Conservation (phyloP, 257 asterid genomes). For the Petunia secreta region DNA sequence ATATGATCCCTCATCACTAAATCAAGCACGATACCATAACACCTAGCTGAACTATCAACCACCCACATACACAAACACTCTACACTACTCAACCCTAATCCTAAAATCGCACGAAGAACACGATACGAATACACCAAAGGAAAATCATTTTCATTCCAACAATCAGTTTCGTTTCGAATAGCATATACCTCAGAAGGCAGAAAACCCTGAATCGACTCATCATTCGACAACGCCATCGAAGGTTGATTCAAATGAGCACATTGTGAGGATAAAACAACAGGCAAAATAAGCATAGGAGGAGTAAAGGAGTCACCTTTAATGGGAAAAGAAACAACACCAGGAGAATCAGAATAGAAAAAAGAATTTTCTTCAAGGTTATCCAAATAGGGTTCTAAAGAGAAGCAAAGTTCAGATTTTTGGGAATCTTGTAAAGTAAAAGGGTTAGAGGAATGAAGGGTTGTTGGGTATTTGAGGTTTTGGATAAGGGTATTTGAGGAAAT, state of each 20-base stretch:
- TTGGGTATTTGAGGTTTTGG: constrained; percentile 50
- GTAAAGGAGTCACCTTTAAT: constrained; percentile 25
- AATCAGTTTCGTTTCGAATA: constrained; percentile 53
- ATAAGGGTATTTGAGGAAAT: constrained; percentile 36
- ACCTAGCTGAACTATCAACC: constrained; percentile 53
- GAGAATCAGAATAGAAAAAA: constrained; percentile 67
- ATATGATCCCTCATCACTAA: constrained; percentile 65
- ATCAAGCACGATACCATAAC: constrained; percentile 66
- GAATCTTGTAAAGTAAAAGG: constrained; percentile 22
- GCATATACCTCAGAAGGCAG: constrained; percentile 87
- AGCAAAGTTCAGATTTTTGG: constrained; percentile 36
- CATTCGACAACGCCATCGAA: constrained; percentile 20
- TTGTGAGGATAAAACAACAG: constrained; percentile 45
- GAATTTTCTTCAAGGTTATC: constrained; percentile 36
- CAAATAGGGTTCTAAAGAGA: constrained; percentile 53
- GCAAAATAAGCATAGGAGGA: constrained; percentile 56
- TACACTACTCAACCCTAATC: constrained; percentile 39
- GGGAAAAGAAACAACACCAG: constrained; percentile 63
- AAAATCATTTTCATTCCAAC: constrained; percentile 60
- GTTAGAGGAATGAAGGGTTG: constrained; percentile 35
- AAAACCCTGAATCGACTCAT: constrained; percentile 38
- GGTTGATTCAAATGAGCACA: constrained; percentile 45
- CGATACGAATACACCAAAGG: constrained; percentile 62
- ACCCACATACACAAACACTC: constrained; percentile 61
- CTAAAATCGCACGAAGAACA: constrained; percentile 52